These are phyloP conservation scores for Pittosporum tobira DNA, from an alignment of 129 eudicot species.

Conservation along the genomic window DNA sequence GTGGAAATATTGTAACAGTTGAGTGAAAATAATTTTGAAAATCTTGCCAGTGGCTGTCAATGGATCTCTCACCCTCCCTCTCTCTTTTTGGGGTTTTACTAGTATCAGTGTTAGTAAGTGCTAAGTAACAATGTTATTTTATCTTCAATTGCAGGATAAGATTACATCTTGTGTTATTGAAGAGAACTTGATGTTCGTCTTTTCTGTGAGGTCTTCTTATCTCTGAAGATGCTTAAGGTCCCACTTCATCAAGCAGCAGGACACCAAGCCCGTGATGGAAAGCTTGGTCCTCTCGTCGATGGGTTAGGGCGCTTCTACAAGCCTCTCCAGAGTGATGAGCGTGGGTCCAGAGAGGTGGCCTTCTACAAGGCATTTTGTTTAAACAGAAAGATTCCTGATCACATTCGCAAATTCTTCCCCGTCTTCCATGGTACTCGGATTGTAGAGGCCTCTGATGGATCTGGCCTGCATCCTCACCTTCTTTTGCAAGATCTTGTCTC, in stretches of 20 bases:
- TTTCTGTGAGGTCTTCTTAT: background rate
- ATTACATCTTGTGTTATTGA: background rate
- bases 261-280: constrained; percentile 57
- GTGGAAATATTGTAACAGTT: too few relatives aligned
- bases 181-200: background rate
- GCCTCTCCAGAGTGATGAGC: constrained; percentile 74
- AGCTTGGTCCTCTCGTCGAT: constrained; percentile 66
- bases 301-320: constrained; percentile 74
- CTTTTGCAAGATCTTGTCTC: constrained; percentile 53
- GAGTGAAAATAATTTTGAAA: too few relatives aligned
- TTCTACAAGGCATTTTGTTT: constrained; percentile 49
- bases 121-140: background rate
- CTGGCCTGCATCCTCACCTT: constrained; percentile 52
- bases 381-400: constrained; percentile 32
- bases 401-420: constrained; percentile 59
- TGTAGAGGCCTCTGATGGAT: constrained; percentile 64
- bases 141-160: background rate
- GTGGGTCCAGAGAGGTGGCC: constrained; percentile 53
- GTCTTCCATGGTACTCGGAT: constrained; percentile 53
- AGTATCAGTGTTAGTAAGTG: too few relatives aligned
- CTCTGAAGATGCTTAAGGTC: constrained; percentile 44
- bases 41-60: too few relatives aligned
- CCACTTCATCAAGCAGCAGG: constrained; percentile 92
- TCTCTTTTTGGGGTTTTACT: too few relatives aligned
- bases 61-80: too few relatives aligned